phyloP scores from a whole-genome alignment of 139 green algal genomes.

The Haematococcus lacustris region DNA sequence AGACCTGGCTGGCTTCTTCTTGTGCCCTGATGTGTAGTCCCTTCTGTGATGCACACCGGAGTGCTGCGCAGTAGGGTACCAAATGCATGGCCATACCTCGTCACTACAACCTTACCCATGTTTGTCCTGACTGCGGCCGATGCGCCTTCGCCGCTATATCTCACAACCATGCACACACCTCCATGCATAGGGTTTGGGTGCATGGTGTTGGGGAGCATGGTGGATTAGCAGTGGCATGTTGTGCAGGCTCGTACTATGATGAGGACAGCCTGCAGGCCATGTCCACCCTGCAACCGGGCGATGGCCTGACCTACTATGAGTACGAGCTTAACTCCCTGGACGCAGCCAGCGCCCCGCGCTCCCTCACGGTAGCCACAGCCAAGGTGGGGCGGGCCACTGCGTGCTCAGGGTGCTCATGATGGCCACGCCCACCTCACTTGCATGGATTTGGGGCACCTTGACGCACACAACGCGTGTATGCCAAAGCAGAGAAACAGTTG shows the following conservation, averaged over 20 bases:
- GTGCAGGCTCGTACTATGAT: not conserved
- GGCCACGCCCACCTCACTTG: no score
- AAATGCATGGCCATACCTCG: not conserved
- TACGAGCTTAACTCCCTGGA: not conserved
- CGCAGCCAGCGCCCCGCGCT: not conserved
- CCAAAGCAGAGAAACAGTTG: not conserved
- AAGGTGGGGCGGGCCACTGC: not conserved
- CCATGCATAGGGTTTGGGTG: no score
- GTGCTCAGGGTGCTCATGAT: no score
- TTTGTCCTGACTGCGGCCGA: not conserved
- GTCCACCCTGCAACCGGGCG: not conserved
- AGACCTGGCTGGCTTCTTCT: no score
- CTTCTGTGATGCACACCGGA: no score
- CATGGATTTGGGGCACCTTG: no score
- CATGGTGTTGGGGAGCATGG: no score
- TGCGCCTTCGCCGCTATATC: not conserved
- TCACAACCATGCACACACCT: not conserved
- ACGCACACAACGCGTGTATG: not conserved
- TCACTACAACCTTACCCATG: not conserved
- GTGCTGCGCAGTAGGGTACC: not conserved
- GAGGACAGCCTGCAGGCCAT: not conserved
- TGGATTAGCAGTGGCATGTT: not conserved
- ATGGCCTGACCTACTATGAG: not conserved
- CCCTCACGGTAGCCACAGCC: not conserved
- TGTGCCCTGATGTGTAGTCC: no score